Base-by-base conservation (phyloP, 2,329 filamentous ascomycete species). In the Eurotiales sp. region DNA sequence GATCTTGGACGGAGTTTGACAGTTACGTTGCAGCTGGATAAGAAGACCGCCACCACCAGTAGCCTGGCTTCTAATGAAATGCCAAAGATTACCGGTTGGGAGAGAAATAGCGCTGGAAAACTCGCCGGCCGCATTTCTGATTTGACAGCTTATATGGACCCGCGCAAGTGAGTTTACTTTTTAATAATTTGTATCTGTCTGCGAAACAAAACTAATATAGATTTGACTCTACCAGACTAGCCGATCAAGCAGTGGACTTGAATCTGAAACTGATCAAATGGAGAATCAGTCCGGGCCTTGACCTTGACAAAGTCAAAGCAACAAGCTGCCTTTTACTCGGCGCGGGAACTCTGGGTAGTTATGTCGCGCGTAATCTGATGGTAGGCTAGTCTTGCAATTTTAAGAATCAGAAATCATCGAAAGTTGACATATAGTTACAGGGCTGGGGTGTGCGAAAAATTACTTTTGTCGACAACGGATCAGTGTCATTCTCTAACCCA, bases 251-350 rank as follows among this genome's bases (percentile, higher is more conserved):
- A 0, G 92, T 97, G 8, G 93, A 99, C 64, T 79, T 99, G 53
- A 99, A 99, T 64, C 77, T 97, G 54, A 97, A 97, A 72, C 79
- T 99, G 52, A 99, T 99, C 85, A 99, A 96, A 73, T 99, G 93
- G 93, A 85, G 93, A 34, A 90, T 99, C 61, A 89, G 90, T 7
- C 93, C 93, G 0, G 85, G 85, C 46, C 80, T 99, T 36, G 81
- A 97, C 65, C 81, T 99, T 8, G 90, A 96, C 25, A 81, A 82
- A 25, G 91, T 97, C 65, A 96, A 96, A 64, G 81, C 86, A 52
- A 92, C 90, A 3, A 95, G 85, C 64, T 99, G 93, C 64, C 79
- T 99, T 14, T 75, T 99, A 2, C 82, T 99, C 1, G 93, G 93
- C 4, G 90, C 93, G 0, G 93, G 93, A 12, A 99, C 93, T 0